These are phyloP conservation scores for Tetracladium setigerum DNA, from an alignment of 495 filamentous ascomycete genomes.

Conservation along the genomic window DNA sequence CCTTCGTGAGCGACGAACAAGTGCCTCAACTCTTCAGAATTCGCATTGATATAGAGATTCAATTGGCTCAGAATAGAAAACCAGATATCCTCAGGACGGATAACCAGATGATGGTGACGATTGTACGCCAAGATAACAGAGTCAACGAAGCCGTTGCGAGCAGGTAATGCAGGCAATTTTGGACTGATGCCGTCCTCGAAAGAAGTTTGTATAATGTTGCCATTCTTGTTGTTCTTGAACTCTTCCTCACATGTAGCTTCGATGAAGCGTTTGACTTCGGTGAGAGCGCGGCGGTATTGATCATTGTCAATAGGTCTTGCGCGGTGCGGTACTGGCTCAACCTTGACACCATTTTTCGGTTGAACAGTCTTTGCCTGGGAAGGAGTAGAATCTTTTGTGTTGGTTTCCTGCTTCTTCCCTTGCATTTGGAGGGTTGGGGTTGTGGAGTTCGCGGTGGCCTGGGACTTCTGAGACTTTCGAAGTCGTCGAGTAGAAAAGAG, in stretches of 20 bases:
- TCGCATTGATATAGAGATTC: slow-evolving; percentile 40
- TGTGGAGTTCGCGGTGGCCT: no score
- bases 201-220: slow-evolving; percentile 1
- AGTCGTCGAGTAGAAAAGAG: no score
- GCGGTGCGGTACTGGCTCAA: no score
- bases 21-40: slow-evolving; percentile 36
- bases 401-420: no score
- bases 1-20: slow-evolving; percentile 36
- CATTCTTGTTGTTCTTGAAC: background rate
- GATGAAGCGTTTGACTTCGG: background rate
- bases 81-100: slow-evolving; percentile 59
- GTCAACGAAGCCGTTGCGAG: slow-evolving; percentile 45
- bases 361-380: no score
- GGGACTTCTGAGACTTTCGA: no score
- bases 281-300: no score
- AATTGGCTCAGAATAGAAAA: slow-evolving; percentile 49
- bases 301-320: no score
- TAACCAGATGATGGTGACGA: slow-evolving; percentile 43
- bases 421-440: no score
- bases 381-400: no score
- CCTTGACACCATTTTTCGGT: no score
- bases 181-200: background rate
- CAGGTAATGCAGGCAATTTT: slow-evolving; percentile 7
- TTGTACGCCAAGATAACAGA: slow-evolving; percentile 43
- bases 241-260: no score